Conservation (phyloP, 176 grass and related monocot species). For the Aegilops sharonensis region DNA sequence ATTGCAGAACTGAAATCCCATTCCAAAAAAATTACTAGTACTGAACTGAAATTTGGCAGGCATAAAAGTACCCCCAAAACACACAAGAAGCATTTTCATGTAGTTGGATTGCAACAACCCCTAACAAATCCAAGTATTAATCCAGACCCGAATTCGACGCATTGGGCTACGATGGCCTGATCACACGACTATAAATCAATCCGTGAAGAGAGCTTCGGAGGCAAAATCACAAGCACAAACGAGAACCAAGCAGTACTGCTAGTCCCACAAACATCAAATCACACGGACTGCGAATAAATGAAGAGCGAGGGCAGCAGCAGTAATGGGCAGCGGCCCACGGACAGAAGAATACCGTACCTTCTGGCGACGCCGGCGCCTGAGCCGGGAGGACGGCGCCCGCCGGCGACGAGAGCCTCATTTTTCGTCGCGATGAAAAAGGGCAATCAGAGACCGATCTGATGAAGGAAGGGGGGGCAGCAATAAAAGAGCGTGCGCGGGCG, state of each 20-base stretch:
- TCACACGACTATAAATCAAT: constrained; percentile 2
- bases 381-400: constrained; percentile 34
- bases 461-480: not conserved
- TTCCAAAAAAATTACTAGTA: not conserved
- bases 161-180: not conserved
- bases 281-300: not conserved
- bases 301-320: constrained; percentile 19
- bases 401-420: constrained; percentile 58
- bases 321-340: not conserved
- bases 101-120: not conserved
- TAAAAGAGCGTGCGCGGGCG: constrained; percentile 35
- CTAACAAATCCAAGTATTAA: constrained; percentile 24
- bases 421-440: not conserved
- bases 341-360: constrained; percentile 28
- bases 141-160: not conserved
- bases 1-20: not conserved
- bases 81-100: not conserved
- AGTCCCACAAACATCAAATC: constrained; percentile 1
- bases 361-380: constrained; percentile 39
- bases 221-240: not conserved
- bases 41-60: not conserved
- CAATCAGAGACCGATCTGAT: constrained; percentile 35
- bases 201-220: not conserved
- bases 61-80: not conserved
- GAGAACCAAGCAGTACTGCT: not conserved